phyloP scores from a whole-genome alignment of 257 asterid species.

The Nicotiana otophora region DNA sequence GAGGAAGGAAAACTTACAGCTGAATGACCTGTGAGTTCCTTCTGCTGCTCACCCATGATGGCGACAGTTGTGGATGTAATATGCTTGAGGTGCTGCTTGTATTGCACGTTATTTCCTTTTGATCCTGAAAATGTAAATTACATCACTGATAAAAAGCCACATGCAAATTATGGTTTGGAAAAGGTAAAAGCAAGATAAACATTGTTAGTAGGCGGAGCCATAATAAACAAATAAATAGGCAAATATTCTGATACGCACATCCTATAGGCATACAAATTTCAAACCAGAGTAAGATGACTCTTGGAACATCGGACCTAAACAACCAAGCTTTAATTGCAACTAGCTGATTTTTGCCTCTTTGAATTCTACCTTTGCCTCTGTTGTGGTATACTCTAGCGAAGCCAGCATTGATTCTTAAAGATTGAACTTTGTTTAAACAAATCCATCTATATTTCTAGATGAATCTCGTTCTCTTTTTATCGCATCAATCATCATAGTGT shows the following conservation, averaged over 20 bases:
- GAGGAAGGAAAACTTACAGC: conserved; percentile 38
- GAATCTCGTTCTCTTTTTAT: no score
- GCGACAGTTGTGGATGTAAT: conserved; percentile 15
- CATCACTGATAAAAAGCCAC: conserved; percentile 15
- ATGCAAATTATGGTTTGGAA: not conserved
- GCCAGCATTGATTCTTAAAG: no score
- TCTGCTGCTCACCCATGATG: conserved; percentile 26
- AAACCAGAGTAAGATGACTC: not conserved
- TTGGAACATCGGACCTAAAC: not conserved
- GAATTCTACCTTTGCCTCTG: not conserved
- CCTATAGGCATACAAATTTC: not conserved
- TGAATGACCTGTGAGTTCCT: conserved; percentile 78
- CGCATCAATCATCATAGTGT: not conserved
- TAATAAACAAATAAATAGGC: not conserved
- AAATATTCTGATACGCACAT: not conserved
- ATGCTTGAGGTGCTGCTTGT: conserved; percentile 29
- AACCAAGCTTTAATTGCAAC: not conserved
- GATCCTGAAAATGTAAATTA: conserved; percentile 35
- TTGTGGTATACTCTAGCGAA: no score
- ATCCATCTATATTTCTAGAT: not conserved
- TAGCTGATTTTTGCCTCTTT: not conserved
- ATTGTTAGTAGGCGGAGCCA: not conserved
- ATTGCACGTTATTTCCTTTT: conserved; percentile 38
- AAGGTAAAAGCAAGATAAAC: not conserved
- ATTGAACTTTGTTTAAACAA: not conserved